Base-by-base conservation (phyloP, 805 yeast species). In the Ogataea nitratoaversa region DNA sequence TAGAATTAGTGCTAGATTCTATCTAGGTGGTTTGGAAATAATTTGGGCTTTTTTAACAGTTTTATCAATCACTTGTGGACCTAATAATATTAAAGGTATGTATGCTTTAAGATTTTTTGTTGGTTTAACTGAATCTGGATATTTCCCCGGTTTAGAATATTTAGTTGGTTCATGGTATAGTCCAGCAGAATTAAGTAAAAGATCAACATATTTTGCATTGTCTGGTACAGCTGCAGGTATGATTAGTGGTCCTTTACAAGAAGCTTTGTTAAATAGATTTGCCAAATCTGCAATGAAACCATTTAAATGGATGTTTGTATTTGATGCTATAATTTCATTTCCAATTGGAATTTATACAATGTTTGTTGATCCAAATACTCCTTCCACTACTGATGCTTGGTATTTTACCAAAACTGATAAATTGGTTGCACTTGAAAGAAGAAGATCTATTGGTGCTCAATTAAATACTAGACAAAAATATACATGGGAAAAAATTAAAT, bases 101-200 rank as follows among this genome's bases (percentile, higher is more conserved):
- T 53, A 66, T 19, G 63, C 53, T 3, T 38, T 65, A 24, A 49
- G 73, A 43, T 64, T 71, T 31, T 43, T 70, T 4, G 41, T 71
- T 19, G 80, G 78, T 1, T 53, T 74, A 19, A 49, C 63, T 9
- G 79, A 74, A 41, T 62, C 72, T 13, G 78, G 77, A 0, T 72
- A 66, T 48, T 73, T 72, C 53, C 76, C 77, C 2, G 74, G 76
- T 22, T 50, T 73, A 44, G 74, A 70, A 41, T 71, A 68, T 42
- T 52, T 70, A 18, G 61, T 60, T 50, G 70, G 70, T 0, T 55
- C 63, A 1, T 65, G 66, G 60, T 66, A 63, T 42, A 51, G 60
- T 16, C 53, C 59, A 19, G 38, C 45, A 5, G 72, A 68, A 41
- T 42, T 66, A 36, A 50, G 63, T n/a, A 68, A 66, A 37, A 47